Evolutionary conservation across 257 asterid genomes (phyloP).

Genomic region (Primulina eburnea): DNA sequence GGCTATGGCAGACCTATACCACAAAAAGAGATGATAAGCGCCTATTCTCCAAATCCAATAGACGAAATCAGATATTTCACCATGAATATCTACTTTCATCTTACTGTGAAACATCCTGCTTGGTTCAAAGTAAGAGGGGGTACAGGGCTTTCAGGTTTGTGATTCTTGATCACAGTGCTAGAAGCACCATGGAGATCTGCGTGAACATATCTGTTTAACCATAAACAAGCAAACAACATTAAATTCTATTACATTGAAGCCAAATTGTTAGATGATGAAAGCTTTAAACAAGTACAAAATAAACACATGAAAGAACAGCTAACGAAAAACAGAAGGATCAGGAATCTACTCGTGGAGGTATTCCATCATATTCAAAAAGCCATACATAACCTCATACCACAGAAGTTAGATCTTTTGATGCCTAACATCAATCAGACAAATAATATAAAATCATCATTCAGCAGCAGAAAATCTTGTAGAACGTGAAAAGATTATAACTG

Average conservation of each 20-base stretch:
- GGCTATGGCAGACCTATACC: constrained; percentile 90
- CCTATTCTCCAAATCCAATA: neutral
- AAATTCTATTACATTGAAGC: neutral
- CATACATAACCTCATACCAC: neutral
- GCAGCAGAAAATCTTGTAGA: constrained; percentile 4
- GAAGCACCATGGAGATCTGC: constrained; percentile 99
- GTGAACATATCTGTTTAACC: constrained; percentile 72
- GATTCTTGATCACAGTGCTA: constrained; percentile 96
- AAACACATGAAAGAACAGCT: constrained; percentile 9
- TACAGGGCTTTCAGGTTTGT: constrained; percentile 77
- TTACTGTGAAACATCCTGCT: constrained; percentile 93
- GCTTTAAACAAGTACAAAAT: constrained; percentile 5
- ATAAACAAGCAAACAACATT: constrained; percentile 29
- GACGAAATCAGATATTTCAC: constrained; percentile 15
- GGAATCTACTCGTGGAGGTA: constrained; percentile 15
- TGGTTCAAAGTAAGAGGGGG: constrained; percentile 98
- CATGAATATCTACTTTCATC: constrained; percentile 23
- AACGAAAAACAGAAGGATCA: constrained; percentile 6
- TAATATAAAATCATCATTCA: constrained; percentile 7
- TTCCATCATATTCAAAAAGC: constrained; percentile 13
- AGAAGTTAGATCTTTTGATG: neutral
- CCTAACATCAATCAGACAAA: constrained; percentile 1
- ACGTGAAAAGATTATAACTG: constrained; percentile 1
- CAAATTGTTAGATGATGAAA: constrained; percentile 12
- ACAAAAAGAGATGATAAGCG: constrained; percentile 22